A percentile compares a stretch with the other conserved stretches of the same genome.
Evolutionary conservation across 2,329 filamentous ascomycete species (phyloP).

Genomic region (Fusarium tuaranense): DNA sequence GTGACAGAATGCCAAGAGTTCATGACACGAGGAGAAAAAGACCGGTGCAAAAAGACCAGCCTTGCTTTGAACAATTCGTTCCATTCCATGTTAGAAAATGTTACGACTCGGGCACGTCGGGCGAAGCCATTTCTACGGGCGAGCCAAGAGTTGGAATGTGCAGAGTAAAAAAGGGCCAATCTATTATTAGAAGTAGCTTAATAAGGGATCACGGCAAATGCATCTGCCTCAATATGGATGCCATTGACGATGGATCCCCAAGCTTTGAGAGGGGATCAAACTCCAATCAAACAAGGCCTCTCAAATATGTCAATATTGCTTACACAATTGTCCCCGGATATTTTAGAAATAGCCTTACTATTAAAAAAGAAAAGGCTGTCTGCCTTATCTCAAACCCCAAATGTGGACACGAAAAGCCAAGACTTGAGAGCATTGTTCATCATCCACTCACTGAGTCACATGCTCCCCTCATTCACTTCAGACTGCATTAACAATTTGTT

Average conservation of each 20-base stretch:
- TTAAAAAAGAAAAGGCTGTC: background rate
- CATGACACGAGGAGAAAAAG: background rate
- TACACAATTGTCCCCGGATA: background rate
- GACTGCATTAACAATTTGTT: background rate
- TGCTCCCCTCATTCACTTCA: background rate
- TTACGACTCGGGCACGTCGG: background rate
- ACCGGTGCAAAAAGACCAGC: background rate
- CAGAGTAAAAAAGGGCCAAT: background rate
- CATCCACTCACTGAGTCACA: background rate
- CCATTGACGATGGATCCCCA: background rate
- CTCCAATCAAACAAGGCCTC: background rate
- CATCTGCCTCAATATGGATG: background rate
- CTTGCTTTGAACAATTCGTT: background rate
- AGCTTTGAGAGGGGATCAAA: background rate
- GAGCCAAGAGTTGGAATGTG: constrained; percentile 8
- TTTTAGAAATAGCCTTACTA: background rate
- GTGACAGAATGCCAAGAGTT: background rate
- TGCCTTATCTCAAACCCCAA: background rate
- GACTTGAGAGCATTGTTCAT: background rate
- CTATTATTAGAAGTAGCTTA: constrained; percentile 10
- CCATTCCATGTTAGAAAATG: background rate
- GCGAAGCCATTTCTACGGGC: background rate
- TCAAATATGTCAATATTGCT: background rate
- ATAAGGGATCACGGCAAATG: background rate
- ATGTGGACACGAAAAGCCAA: background rate